A percentile compares a stretch with the other conserved stretches of the same genome.
Conservation (phyloP, 345 rosid species). For the Euphorbia pulcherrima region DNA sequence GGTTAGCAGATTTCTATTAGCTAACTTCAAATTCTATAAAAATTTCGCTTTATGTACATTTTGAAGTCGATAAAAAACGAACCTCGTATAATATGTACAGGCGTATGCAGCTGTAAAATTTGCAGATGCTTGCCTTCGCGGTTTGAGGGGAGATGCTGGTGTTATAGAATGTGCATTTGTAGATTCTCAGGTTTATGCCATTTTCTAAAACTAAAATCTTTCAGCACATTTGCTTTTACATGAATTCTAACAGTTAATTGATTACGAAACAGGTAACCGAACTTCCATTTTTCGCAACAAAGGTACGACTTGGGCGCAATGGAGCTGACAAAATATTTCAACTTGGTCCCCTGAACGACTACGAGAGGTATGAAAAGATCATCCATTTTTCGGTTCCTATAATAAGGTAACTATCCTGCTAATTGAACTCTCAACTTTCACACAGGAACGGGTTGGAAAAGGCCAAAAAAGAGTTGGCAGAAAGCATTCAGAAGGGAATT, state of each 20-base stretch:
- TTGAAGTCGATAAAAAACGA: slow-evolving; percentile 1
- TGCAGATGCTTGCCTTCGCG: slow-evolving; percentile 86
- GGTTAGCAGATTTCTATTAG: slow-evolving; percentile 39
- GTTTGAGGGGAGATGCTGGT: slow-evolving; percentile 82
- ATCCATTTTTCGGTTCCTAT: background rate
- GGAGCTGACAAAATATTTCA: slow-evolving; percentile 30
- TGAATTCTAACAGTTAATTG: background rate
- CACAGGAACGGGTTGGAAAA: slow-evolving; percentile 65
- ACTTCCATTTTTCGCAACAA: slow-evolving; percentile 85
- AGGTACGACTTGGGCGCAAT: slow-evolving; percentile 26
- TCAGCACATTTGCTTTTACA: background rate
- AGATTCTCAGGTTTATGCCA: slow-evolving; percentile 56
- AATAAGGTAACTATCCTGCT: background rate
- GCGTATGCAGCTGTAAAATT: slow-evolving; percentile 97
- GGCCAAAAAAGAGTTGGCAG: slow-evolving; percentile 77
- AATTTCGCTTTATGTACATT: background rate
- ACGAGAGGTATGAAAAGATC: slow-evolving; percentile 21
- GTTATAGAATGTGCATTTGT: slow-evolving; percentile 75
- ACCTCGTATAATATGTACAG: slow-evolving; percentile 29
- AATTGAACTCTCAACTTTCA: background rate
- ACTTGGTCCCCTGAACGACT: slow-evolving; percentile 31
- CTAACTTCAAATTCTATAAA: background rate
- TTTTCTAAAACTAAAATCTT: background rate
- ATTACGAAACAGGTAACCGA: slow-evolving; percentile 64
- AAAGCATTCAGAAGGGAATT: slow-evolving; percentile 77